Percentiles rank a stretch among this genome's conserved stretches.
These are phyloP conservation scores for Kwoniella bestiolae DNA, from an alignment of 768 basidiomycete genomes.

Conservation along the genomic window DNA sequence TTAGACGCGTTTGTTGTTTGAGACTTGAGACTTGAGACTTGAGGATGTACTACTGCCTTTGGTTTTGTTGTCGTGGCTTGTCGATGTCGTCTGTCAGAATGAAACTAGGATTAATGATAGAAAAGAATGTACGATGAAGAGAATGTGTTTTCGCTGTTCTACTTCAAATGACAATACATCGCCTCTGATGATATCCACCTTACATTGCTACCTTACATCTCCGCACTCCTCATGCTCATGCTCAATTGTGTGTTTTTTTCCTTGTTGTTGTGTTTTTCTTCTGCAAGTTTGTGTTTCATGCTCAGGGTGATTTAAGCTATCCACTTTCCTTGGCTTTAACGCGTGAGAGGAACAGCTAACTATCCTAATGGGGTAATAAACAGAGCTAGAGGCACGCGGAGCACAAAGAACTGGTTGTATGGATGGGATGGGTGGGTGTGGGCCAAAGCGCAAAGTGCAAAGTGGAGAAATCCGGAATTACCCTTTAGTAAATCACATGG, in stretches of 20 bases:
- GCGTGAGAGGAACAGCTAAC: conserved; percentile 3
- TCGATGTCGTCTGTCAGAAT: too few relatives aligned
- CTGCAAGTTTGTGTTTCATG: not conserved
- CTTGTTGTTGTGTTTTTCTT: not conserved
- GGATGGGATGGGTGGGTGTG: not conserved
- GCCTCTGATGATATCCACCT: not conserved
- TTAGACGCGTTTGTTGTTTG: not conserved
- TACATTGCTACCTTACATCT: not conserved
- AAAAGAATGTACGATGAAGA: not conserved
- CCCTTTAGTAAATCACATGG: too few relatives aligned
- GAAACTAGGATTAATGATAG: too few relatives aligned
- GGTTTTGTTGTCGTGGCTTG: not conserved
- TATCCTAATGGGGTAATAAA: not conserved
- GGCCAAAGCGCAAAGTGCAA: not conserved
- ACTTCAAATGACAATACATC: not conserved
- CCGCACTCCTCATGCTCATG: not conserved
- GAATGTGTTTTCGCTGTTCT: not conserved
- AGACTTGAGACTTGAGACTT: not conserved
- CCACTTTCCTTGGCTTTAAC: not conserved
- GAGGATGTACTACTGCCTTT: not conserved
- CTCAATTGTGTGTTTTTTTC: not conserved
- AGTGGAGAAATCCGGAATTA: not conserved
- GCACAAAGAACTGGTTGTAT: not conserved
- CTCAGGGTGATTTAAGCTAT: not conserved
- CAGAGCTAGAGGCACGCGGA: not conserved